A percentile compares a stretch with the other conserved stretches of the same genome.
phyloP scores from a whole-genome alignment of 805 yeast species.

The Suhomyces prunicola region DNA sequence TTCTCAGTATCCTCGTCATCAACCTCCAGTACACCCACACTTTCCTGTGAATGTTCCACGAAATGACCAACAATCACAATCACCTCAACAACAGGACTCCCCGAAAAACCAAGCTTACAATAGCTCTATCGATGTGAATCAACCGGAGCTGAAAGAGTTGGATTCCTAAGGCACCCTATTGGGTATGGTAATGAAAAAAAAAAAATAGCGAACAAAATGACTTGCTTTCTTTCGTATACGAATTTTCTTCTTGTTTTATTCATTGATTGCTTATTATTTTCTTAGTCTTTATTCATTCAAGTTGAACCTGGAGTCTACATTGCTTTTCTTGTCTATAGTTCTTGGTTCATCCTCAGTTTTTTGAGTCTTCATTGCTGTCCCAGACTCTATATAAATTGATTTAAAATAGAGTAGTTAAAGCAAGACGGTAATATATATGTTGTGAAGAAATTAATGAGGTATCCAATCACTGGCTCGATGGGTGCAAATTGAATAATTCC shows the following conservation, averaged over 20 bases:
- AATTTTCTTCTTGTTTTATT: neutral
- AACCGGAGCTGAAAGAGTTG: neutral
- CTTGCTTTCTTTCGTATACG: neutral
- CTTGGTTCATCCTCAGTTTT: neutral
- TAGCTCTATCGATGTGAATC: neutral
- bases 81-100: neutral
- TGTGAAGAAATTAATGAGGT: neutral
- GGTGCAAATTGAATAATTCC: neutral
- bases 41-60: neutral
- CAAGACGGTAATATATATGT: neutral
- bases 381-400: constrained; percentile 4
- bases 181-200: neutral
- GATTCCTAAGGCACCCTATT: neutral
- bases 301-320: neutral
- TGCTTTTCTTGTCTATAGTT: neutral
- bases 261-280: neutral
- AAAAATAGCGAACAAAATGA: neutral
- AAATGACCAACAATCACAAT: neutral
- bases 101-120: neutral
- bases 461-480: neutral
- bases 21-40: constrained; percentile 4
- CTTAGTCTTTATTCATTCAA: neutral
- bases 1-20: constrained; percentile 8
- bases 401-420: neutral
- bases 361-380: neutral